Percentiles rank a stretch among this genome's conserved stretches.
Evolutionary conservation across 805 yeast genomes (phyloP).

Genomic region (Kluyveromyces dobzhanskii): DNA sequence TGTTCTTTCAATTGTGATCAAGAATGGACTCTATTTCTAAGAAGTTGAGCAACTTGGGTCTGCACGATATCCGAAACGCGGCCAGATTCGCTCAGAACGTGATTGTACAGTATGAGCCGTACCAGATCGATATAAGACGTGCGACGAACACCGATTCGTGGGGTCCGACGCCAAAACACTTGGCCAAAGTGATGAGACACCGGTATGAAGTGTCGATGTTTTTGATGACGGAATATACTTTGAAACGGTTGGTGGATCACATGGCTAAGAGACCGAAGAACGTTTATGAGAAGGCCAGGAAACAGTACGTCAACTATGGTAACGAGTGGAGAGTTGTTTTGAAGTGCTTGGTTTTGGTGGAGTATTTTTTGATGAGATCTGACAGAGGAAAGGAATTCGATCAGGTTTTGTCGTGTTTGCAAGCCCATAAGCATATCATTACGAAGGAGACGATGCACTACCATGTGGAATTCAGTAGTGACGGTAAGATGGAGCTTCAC

Average conservation of each 20-base stretch:
- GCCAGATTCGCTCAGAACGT: constrained; percentile 34
- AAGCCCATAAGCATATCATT: constrained; percentile 28
- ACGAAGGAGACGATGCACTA: constrained; percentile 24
- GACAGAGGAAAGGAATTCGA: constrained; percentile 27
- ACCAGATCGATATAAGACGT: constrained; percentile 33
- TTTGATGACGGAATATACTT: constrained; percentile 28
- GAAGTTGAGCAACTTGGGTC: constrained; percentile 28
- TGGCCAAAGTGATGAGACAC: constrained; percentile 28
- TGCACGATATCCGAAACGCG: constrained; percentile 33
- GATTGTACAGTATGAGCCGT: constrained; percentile 31
- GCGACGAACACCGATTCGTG: constrained; percentile 45
- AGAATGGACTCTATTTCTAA: constrained; percentile 28
- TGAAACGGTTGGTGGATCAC: constrained; percentile 30
- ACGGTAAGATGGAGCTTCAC: constrained; percentile 32
- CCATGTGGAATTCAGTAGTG: constrained; percentile 26
- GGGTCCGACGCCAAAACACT: constrained; percentile 43
- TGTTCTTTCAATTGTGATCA: too few relatives aligned
- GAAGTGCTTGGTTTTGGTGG: constrained; percentile 31
- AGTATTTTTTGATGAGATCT: constrained; percentile 27
- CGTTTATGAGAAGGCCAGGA: constrained; percentile 31
- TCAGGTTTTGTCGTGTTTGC: constrained; percentile 24
- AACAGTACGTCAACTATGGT: constrained; percentile 34
- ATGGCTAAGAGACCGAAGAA: constrained; percentile 30
- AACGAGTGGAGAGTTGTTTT: constrained; percentile 34
- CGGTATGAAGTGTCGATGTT: constrained; percentile 26